Conservation (phyloP, 169 alveolate genomes). For the Eimeria acervulina region DNA sequence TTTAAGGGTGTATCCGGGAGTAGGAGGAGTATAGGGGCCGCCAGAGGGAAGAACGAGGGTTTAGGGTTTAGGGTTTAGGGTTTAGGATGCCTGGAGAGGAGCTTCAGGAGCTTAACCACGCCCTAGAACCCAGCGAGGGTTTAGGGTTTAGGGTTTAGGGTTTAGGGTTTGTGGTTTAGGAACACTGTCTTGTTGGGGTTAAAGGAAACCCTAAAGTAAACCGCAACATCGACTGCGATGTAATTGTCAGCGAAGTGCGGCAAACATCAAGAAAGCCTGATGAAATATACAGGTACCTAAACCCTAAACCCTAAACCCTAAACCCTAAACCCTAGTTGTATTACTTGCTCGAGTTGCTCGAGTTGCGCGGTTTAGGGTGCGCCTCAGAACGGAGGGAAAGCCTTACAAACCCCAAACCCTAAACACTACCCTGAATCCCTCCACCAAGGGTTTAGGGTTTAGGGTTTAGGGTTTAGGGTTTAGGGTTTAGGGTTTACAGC, state of each 20-base stretch:
- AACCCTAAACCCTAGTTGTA: neutral
- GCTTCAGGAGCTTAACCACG: constrained; percentile 86
- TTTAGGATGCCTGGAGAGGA: no score
- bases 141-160: constrained; percentile 4
- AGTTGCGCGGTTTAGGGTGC: no score
- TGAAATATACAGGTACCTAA: constrained; percentile 92
- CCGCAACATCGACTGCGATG: constrained; percentile 96
- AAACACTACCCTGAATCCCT: neutral
- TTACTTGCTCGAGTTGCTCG: no score
- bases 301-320: neutral
- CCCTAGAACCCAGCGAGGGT: neutral
- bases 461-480: no score
- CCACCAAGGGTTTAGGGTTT: neutral
- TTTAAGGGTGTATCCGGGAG: no score
- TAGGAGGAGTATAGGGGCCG: no score
- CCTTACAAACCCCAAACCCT: no score
- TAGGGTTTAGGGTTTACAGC: no score
- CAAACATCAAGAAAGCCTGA: constrained; percentile 98
- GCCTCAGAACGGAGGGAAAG: no score
- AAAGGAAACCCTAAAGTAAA: constrained; percentile 92
- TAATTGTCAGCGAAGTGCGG: constrained; percentile 96
- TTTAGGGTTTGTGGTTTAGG: constrained; percentile 43
- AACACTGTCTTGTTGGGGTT: constrained; percentile 85
- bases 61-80: no score
- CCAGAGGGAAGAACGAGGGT: no score